phyloP scores from a whole-genome alignment of 1,284 basidiomycete species.

The Mycena sp. region DNA sequence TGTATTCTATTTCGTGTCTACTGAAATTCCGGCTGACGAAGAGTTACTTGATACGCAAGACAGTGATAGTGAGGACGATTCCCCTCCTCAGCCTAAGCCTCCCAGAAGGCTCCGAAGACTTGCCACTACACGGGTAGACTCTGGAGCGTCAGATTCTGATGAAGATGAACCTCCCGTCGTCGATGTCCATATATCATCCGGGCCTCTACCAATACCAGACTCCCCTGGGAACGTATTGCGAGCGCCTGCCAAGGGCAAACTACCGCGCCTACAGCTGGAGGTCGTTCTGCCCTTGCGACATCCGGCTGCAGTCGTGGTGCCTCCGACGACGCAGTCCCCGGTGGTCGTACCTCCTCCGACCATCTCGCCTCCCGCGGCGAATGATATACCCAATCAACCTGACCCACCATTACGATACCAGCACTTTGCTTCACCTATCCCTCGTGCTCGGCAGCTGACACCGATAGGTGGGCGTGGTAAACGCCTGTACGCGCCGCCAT shows the following conservation, averaged over 20 bases:
- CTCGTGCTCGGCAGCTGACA: conserved; percentile 67
- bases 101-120: conserved; percentile 26
- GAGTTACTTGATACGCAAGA: neutral
- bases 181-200: neutral
- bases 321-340: neutral
- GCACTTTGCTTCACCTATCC: conserved; percentile 44
- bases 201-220: conserved; percentile 21
- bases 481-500: conserved; percentile 52
- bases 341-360: neutral
- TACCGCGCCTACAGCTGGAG: conserved; percentile 16
- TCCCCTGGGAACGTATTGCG: conserved; percentile 6
- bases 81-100: conserved; percentile 28
- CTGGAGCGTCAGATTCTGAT: conserved; percentile 28
- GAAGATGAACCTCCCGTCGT: conserved; percentile 1
- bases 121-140: conserved; percentile 9
- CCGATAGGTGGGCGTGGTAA: conserved; percentile 57
- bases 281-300: conserved; percentile 8
- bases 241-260: neutral
- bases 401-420: conserved; percentile 33
- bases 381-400: conserved; percentile 1
- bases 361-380: neutral
- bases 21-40: neutral
- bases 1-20: neutral
- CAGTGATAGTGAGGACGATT: conserved; percentile 26
- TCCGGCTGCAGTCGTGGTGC: neutral